Evolutionary conservation across 2,329 filamentous ascomycete genomes (phyloP), one percentile per base, ranked within the genome.

Genomic region (Pochonia chlamydosporia): DNA sequence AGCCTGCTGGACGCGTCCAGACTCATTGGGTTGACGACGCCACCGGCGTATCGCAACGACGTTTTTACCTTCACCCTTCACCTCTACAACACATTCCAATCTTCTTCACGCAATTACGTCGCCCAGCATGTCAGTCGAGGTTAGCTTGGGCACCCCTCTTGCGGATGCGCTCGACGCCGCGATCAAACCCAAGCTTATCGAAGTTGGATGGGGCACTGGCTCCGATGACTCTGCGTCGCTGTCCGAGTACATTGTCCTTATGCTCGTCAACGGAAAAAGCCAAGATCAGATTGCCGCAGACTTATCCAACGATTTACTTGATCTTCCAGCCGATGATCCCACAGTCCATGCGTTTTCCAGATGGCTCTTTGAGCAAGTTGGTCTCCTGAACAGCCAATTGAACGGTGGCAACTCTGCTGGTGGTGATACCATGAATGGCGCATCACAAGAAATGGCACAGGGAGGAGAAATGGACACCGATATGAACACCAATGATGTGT

Each of bases 181-280:
- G 36, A 90, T 97, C 53, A 88, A 93, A 68, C 86, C 89, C 26
- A 97, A 97, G 73, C 76, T 99, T 49, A 81, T 89, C 49, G 92
- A 99, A 69, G 85, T 91, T 56, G 92, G 91, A 59, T 97, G 93
- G 92, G 90, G 84, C 52, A 84, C 86, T 25, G 85, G 85, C 56
- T 87, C 85, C 52, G 70, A 71, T 47, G 86, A 89, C 57, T 89
- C 92, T 66, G 84, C 85, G 21, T 88, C 89, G 31, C 80, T 99
- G 50, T 85, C 90, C 50, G 93, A 99, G 71, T 99, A 97, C 71
- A 93, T 99, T 56, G 86, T 97, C 49, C 81, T 97, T 53, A 96
- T 97, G 92, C 80, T 99, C 26, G 89, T 89, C 52, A 97, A 96
- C 69, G 89, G 91, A 59, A 96, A 96, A 68, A 90, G 87, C 4